Conservation (phyloP, 1,139 yeast species). For the Candida neerlandica region DNA sequence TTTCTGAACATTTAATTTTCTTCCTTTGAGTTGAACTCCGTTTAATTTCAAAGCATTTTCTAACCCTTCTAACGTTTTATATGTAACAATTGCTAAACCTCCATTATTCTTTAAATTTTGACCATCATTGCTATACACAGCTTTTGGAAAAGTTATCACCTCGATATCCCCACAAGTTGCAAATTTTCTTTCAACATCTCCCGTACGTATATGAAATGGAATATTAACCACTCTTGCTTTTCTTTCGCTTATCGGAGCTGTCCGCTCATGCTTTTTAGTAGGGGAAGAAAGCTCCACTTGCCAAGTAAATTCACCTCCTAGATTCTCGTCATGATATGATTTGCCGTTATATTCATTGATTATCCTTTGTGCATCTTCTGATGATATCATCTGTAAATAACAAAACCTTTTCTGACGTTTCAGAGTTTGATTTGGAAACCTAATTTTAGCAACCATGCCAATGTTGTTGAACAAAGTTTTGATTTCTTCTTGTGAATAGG, state of each 20-base stretch:
- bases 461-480: conserved; percentile 40
- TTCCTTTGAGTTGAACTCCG: conserved; percentile 37
- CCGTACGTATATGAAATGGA: conserved; percentile 52
- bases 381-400: conserved; percentile 60
- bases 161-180: conserved; percentile 44
- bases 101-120: conserved; percentile 37
- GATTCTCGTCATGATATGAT: conserved; percentile 23
- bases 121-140: conserved; percentile 17
- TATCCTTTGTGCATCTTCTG: conserved; percentile 53
- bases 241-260: conserved; percentile 20
- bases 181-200: conserved; percentile 29
- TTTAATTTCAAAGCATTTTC: conserved; percentile 42
- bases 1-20: conserved; percentile 44
- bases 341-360: conserved; percentile 44
- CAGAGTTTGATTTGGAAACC: conserved; percentile 68
- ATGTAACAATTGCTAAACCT: conserved; percentile 62
- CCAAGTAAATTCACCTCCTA: conserved; percentile 31
- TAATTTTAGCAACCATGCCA: conserved; percentile 54
- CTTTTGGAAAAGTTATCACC: conserved; percentile 51
- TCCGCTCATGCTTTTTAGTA: conserved; percentile 13
- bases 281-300: conserved; percentile 59
- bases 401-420: conserved; percentile 70
- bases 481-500: conserved; percentile 44
- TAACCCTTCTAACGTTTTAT: conserved; percentile 39
- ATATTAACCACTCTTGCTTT: conserved; percentile 67